Evolutionary conservation across 139 green algal species (phyloP).

Genomic region (Closterium sp.): DNA sequence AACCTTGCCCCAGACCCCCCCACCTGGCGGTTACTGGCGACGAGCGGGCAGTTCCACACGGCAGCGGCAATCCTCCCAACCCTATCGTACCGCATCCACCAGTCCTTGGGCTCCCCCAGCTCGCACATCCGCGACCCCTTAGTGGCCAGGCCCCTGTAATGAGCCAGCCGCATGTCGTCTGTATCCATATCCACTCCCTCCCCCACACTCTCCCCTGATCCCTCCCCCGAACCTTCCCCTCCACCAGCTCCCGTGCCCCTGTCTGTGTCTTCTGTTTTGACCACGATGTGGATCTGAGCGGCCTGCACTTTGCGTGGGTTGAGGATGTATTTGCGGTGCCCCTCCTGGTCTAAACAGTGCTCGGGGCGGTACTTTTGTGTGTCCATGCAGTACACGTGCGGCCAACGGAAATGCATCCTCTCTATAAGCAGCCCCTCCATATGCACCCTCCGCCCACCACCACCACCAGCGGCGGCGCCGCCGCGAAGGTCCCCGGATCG

Average conservation of each 20-base stretch:
- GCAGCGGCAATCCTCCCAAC: neutral
- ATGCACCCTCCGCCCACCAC: neutral
- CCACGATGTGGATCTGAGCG: neutral
- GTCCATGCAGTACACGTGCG: conserved; percentile 8
- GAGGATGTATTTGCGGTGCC: conserved; percentile 13
- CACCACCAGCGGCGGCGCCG: neutral
- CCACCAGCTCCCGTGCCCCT: too few relatives aligned
- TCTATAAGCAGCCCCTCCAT: conserved; percentile 15
- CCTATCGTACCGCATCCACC: neutral
- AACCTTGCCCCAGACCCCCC: too few relatives aligned
- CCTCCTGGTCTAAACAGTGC: neutral
- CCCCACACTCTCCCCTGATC: neutral
- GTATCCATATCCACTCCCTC: neutral
- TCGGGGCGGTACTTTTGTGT: neutral
- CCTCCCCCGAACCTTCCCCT: too few relatives aligned
- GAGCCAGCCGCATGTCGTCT: neutral
- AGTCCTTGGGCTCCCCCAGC: neutral
- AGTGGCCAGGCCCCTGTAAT: neutral
- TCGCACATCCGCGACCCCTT: neutral
- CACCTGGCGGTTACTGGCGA: neutral
- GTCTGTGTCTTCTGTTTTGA: neutral
- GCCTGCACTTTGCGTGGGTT: conserved; percentile 6
- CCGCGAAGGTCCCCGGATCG: too few relatives aligned
- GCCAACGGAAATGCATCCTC: conserved; percentile 26
- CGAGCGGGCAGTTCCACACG: neutral